A percentile compares a stretch with the other conserved stretches of the same genome.
Conservation (phyloP, 345 rosid genomes). For the Camelina neglecta region DNA sequence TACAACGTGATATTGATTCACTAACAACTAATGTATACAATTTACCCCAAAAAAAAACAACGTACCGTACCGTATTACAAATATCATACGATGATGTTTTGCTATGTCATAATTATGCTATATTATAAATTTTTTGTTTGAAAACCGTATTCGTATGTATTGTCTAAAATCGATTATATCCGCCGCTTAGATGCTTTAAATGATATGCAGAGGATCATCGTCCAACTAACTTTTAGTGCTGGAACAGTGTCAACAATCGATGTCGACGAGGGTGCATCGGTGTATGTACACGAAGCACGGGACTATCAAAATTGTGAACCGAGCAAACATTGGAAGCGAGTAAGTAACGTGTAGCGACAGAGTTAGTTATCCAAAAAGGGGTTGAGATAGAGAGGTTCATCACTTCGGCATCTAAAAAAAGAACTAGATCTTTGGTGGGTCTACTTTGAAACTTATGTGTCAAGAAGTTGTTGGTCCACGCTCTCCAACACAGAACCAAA, state of each 20-base stretch:
- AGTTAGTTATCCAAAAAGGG: constrained; percentile 34
- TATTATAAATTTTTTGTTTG: neutral
- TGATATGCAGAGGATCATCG: neutral
- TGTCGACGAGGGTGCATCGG: constrained; percentile 24
- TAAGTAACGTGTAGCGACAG: constrained; percentile 36
- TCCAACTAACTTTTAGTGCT: constrained; percentile 17
- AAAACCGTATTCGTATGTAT: neutral
- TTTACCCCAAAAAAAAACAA: neutral
- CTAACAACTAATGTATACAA: neutral
- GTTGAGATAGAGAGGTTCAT: constrained; percentile 11
- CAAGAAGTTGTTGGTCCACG: constrained; percentile 48
- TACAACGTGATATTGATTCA: no score
- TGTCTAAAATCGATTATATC: neutral
- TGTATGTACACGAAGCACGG: neutral
- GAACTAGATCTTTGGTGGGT: constrained; percentile 22
- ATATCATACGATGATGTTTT: neutral
- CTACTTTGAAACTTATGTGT: constrained; percentile 37
- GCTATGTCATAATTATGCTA: neutral
- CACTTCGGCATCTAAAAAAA: constrained; percentile 27
- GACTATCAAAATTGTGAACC: constrained; percentile 4
- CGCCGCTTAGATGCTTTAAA: neutral
- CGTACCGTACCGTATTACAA: neutral
- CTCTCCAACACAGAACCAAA: constrained; percentile 34
- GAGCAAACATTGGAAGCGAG: constrained; percentile 20
- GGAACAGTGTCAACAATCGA: constrained; percentile 5